Evolutionary conservation across 768 basidiomycete genomes (phyloP).

Genomic region (Mycena pura): DNA sequence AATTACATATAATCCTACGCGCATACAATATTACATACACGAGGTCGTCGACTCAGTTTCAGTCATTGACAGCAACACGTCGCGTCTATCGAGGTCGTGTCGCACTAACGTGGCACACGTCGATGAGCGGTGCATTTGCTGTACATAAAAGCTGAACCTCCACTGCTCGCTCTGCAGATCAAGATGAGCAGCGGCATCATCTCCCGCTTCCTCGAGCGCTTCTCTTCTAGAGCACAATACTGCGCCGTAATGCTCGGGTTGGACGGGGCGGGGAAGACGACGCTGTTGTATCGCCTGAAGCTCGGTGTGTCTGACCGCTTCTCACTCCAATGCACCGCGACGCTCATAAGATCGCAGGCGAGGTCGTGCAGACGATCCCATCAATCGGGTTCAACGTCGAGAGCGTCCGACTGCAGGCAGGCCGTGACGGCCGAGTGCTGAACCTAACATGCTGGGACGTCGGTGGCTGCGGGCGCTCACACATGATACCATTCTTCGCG

Average conservation of each 20-base stretch:
- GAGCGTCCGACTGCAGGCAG: slow-evolving; percentile 45
- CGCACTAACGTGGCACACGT: slow-evolving; percentile 5
- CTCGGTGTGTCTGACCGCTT: slow-evolving; percentile 18
- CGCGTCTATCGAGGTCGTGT: no score
- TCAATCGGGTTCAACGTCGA: slow-evolving; percentile 67
- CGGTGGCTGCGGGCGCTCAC: slow-evolving; percentile 57
- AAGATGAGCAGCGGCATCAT: slow-evolving; percentile 26
- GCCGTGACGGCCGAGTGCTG: slow-evolving; percentile 38
- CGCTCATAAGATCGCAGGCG: no score
- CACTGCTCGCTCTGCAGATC: not conserved
- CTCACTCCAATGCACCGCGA: no score
- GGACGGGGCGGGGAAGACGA: slow-evolving; percentile 52
- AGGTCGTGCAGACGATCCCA: slow-evolving; percentile 50
- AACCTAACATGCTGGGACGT: slow-evolving; percentile 69
- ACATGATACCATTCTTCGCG: slow-evolving; percentile 39
- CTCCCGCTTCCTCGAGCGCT: slow-evolving; percentile 36
- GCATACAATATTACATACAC: no score
- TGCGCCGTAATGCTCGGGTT: slow-evolving; percentile 42
- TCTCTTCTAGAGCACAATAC: slow-evolving; percentile 28
- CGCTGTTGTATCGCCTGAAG: slow-evolving; percentile 54
- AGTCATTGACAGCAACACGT: no score
- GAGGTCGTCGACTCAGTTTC: no score
- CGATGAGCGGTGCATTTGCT: no score
- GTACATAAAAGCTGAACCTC: not conserved
- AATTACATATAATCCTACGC: no score